These are phyloP conservation scores for Vishniacozyma victoriae DNA, from an alignment of 768 basidiomycete species.

Conservation along the genomic window DNA sequence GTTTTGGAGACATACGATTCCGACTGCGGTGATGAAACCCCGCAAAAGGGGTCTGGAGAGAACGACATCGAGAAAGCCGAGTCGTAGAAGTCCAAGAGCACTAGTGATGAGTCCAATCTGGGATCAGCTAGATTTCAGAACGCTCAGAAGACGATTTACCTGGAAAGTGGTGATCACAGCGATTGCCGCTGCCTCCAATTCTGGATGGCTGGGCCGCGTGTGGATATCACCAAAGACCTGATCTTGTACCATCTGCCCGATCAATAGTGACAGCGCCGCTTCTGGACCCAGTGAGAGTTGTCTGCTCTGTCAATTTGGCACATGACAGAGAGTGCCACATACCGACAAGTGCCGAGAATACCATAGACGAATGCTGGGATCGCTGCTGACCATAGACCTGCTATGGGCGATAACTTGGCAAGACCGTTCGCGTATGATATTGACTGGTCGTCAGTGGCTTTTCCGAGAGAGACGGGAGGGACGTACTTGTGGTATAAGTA, in stretches of 20 bases:
- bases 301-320: conserved; percentile 30
- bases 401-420: conserved; percentile 74
- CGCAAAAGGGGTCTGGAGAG: conserved; percentile 79
- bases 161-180: conserved; percentile 80
- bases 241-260: conserved; percentile 78
- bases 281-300: conserved; percentile 61
- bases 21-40: conserved; percentile 77
- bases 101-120: conserved; percentile 82
- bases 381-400: conserved; percentile 79
- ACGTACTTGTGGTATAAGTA: conserved; percentile 46
- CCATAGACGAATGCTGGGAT: conserved; percentile 85
- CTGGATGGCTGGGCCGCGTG: conserved; percentile 48
- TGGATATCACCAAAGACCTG: conserved; percentile 56
- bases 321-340: conserved; percentile 36
- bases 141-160: conserved; percentile 48
- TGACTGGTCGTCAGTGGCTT: conserved; percentile 64
- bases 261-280: conserved; percentile 75
- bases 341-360: conserved; percentile 69
- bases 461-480: not conserved
- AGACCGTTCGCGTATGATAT: conserved; percentile 87
- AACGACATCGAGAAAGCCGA: conserved; percentile 91
- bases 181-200: conserved; percentile 60
- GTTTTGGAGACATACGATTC: conserved; percentile 21
- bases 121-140: conserved; percentile 3
- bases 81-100: conserved; percentile 73